Percentiles rank a stretch among this genome's conserved stretches.
Evolutionary conservation across 1,284 basidiomycete species (phyloP).

Genomic region (Wolfiporia cocos): DNA sequence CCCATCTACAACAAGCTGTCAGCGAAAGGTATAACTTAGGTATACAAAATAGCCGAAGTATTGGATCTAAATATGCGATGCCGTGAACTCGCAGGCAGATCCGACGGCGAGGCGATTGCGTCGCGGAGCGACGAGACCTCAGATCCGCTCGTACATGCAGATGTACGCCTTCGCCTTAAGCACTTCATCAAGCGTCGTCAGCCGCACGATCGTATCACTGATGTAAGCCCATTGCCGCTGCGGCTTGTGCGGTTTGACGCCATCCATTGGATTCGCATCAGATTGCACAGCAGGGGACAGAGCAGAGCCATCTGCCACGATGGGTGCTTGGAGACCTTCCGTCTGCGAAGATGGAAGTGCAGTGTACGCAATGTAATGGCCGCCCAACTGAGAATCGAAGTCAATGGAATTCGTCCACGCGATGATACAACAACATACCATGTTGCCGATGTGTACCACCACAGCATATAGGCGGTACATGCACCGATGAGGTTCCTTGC

Average conservation of each 20-base stretch:
- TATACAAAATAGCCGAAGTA: too few species aligned
- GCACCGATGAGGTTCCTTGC: slow-evolving; percentile 32
- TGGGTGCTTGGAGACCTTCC: too few species aligned
- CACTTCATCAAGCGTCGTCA: slow-evolving; percentile 82
- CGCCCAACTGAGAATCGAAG: slow-evolving; percentile 51
- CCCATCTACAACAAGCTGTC: too few species aligned
- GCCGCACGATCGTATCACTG: slow-evolving; percentile 76
- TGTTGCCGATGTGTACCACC: slow-evolving; percentile 87
- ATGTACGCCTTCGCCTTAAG: slow-evolving; percentile 88
- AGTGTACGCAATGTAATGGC: slow-evolving; percentile 81
- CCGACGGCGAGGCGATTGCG: background rate
- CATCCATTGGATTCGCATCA: slow-evolving; percentile 15
- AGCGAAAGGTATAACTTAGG: too few species aligned
- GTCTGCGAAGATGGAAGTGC: slow-evolving; percentile 37
- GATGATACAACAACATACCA: slow-evolving; percentile 45
- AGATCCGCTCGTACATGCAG: slow-evolving; percentile 78
- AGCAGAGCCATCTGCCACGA: slow-evolving; percentile 4
- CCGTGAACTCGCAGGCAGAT: too few species aligned
- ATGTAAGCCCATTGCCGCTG: slow-evolving; percentile 86
- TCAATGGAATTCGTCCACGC: slow-evolving; percentile 3
- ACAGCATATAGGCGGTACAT: slow-evolving; percentile 78
- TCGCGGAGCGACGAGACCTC: slow-evolving; percentile 1
- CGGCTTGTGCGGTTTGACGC: slow-evolving; percentile 11
- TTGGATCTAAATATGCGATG: too few species aligned
- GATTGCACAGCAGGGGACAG: slow-evolving; percentile 9